A percentile compares a stretch with the other conserved stretches of the same genome.
Evolutionary conservation across 169 alveolate species (phyloP).

Genomic region (Plasmodium gonderi): DNA sequence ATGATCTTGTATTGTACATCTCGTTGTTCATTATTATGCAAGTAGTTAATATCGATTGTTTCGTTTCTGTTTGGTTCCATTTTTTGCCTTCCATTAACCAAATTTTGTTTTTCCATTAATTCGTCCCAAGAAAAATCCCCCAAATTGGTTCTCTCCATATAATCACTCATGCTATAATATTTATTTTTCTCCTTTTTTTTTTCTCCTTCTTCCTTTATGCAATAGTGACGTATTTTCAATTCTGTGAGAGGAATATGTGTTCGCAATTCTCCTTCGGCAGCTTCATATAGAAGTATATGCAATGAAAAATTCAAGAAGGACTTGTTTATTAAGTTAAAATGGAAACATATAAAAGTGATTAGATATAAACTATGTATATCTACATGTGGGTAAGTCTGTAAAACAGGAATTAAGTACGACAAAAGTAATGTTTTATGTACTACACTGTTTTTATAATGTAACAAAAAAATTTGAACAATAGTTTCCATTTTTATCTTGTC

Average conservation of each 20-base stretch:
- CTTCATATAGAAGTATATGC: constrained; percentile 1
- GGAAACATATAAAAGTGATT: constrained; percentile 27
- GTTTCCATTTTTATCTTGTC: constrained; percentile 16
- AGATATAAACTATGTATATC: constrained; percentile 8
- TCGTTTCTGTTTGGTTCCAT: neutral
- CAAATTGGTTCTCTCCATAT: no score
- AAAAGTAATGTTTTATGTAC: constrained; percentile 12
- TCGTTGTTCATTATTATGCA: neutral
- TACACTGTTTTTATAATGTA: constrained; percentile 47
- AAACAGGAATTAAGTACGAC: neutral
- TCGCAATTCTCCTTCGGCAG: neutral
- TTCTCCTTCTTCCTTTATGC: no score
- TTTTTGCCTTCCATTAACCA: neutral
- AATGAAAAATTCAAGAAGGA: neutral
- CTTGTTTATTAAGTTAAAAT: constrained; percentile 29
- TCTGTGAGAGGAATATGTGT: neutral
- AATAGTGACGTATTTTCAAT: neutral
- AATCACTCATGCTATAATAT: no score
- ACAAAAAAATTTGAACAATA: constrained; percentile 34
- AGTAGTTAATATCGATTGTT: neutral
- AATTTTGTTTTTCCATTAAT: neutral
- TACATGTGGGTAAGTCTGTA: neutral
- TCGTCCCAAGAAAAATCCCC: neutral
- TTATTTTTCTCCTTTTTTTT: no score
- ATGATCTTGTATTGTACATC: constrained; percentile 3